Evolutionary conservation across 768 basidiomycete genomes (phyloP).

Genomic region (Tricholoma furcatifolium): DNA sequence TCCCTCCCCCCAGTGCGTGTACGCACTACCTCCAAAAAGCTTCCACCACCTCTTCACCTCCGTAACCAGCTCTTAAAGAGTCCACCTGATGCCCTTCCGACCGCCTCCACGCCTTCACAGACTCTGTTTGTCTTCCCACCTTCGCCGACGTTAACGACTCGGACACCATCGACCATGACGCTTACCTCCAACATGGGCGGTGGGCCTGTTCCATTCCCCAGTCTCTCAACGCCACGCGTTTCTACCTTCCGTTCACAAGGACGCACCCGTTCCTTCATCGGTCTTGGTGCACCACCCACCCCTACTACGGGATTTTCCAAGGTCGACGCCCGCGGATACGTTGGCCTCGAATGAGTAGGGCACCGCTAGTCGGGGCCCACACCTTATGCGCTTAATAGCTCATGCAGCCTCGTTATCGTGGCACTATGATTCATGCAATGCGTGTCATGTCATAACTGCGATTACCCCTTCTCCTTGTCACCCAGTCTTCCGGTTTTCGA

Average conservation of each 20-base stretch:
- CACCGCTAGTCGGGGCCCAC: background rate
- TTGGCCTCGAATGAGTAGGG: slow-evolving; percentile 46
- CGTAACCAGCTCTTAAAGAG: slow-evolving; percentile 33
- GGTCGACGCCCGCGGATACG: slow-evolving; percentile 82
- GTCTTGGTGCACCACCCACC: slow-evolving; percentile 61
- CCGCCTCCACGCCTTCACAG: slow-evolving; percentile 63
- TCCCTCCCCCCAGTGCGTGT: slow-evolving; percentile 40
- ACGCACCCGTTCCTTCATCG: slow-evolving; percentile 73
- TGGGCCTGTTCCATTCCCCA: slow-evolving; percentile 49
- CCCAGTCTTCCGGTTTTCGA: no score
- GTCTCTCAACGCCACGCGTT: slow-evolving; percentile 63
- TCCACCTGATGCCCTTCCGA: slow-evolving; percentile 23
- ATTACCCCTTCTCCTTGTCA: background rate
- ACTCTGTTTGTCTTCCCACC: slow-evolving; percentile 88
- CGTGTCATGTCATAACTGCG: slow-evolving; percentile 5
- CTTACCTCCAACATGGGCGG: slow-evolving; percentile 60
- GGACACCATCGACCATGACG: slow-evolving; percentile 81
- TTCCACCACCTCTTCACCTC: slow-evolving; percentile 58
- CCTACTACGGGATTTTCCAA: slow-evolving; percentile 82
- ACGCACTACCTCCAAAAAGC: slow-evolving; percentile 56
- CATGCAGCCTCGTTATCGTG: background rate
- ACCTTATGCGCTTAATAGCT: background rate
- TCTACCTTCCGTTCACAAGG: slow-evolving; percentile 67
- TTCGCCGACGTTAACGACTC: slow-evolving; percentile 57
- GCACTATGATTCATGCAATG: slow-evolving; percentile 1